Evolutionary conservation across 2,329 filamentous ascomycete genomes (phyloP).

Genomic region (Nemania sp.): DNA sequence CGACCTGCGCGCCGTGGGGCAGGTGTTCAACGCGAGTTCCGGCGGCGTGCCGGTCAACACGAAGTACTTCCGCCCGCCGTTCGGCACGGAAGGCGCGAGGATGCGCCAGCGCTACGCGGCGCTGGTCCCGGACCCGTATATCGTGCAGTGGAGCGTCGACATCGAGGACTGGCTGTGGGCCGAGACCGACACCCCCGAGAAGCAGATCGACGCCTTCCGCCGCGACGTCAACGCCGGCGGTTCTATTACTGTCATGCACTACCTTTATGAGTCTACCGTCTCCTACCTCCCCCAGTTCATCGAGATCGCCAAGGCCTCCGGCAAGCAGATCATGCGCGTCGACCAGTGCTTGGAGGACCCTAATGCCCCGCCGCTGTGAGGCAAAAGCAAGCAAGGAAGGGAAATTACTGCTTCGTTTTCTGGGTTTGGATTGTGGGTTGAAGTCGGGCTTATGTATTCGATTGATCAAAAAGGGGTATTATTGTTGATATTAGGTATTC

Average conservation of each 20-base stretch:
- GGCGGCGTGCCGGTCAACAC: slow-evolving; percentile 34
- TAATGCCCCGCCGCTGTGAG: slow-evolving; percentile 50
- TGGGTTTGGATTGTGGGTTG: neutral
- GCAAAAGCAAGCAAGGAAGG: neutral
- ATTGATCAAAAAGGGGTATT: too few relatives aligned
- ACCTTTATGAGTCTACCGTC: slow-evolving; percentile 66
- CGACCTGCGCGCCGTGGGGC: slow-evolving; percentile 53
- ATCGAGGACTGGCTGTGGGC: slow-evolving; percentile 74
- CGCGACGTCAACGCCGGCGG: slow-evolving; percentile 65
- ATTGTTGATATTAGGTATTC: too few relatives aligned
- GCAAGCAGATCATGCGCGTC: slow-evolving; percentile 67
- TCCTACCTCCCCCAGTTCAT: slow-evolving; percentile 67
- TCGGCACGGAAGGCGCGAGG: slow-evolving; percentile 68
- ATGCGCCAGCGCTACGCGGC: slow-evolving; percentile 65
- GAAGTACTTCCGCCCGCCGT: slow-evolving; percentile 69
- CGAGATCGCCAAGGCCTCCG: slow-evolving; percentile 62
- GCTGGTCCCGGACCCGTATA: slow-evolving; percentile 55
- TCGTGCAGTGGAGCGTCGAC: slow-evolving; percentile 71
- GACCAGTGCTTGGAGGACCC: slow-evolving; percentile 69
- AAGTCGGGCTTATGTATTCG: too few relatives aligned
- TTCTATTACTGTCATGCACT: slow-evolving; percentile 69
- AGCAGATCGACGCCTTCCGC: slow-evolving; percentile 68
- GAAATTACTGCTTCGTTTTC: neutral
- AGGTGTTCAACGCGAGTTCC: slow-evolving; percentile 46
- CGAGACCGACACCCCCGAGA: slow-evolving; percentile 62